Conservation (phyloP, 352 stramenopile genomes). For the Pythium sp. region DNA sequence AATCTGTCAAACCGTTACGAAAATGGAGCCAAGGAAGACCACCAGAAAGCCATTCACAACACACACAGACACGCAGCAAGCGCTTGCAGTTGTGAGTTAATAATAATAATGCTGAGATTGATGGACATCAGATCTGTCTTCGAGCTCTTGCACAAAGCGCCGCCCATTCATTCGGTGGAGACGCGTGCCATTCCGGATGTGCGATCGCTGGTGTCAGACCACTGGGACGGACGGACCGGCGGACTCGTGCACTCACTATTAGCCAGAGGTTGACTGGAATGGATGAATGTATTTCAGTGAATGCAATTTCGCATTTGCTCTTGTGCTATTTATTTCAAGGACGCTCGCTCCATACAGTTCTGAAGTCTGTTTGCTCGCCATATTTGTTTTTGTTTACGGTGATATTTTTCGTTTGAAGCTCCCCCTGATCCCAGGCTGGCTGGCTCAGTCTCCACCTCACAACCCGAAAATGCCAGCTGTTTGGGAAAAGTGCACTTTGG, state of each 20-base stretch:
- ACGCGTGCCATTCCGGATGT: constrained; percentile 1
- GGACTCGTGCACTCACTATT: background rate
- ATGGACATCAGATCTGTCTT: background rate
- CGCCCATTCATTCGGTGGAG: constrained; percentile 9
- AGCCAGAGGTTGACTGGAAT: background rate
- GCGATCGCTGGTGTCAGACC: background rate
- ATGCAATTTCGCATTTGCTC: background rate
- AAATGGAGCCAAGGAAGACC: background rate
- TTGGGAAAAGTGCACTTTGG: background rate
- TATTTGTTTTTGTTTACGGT: constrained; percentile 10
- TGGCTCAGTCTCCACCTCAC: constrained; percentile 9
- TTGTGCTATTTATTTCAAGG: background rate
- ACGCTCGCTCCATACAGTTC: background rate
- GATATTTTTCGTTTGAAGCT: constrained; percentile 11
- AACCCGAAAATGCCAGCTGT: constrained; percentile 5
- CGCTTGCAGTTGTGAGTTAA: background rate
- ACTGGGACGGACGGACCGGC: constrained; percentile 3
- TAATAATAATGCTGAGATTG: background rate
- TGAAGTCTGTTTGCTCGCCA: background rate
- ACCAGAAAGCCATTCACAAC: background rate
- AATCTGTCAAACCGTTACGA: constrained; percentile 4
- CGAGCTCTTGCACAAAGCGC: background rate
- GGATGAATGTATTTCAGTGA: background rate
- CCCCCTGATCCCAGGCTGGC: background rate
- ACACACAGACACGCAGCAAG: constrained; percentile 5